phyloP scores from a whole-genome alignment of 2,329 filamentous ascomycete genomes.

The Ophioceras dolichostomum region DNA sequence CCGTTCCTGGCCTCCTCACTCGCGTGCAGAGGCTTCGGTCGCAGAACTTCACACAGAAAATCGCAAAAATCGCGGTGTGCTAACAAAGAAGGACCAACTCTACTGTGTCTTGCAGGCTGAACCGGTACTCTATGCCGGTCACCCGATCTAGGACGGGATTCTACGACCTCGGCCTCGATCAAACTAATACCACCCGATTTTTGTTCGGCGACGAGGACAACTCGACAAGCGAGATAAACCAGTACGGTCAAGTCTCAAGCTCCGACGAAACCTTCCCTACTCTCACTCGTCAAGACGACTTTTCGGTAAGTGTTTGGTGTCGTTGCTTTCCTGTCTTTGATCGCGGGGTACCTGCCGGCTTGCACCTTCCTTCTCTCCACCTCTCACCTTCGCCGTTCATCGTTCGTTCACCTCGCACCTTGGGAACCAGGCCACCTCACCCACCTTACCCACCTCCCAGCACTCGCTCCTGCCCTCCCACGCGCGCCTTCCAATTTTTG shows the following conservation, averaged over 20 bases:
- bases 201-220: slow-evolving; percentile 71
- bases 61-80: too few relatives aligned
- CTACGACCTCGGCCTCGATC: slow-evolving; percentile 60
- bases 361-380: not conserved
- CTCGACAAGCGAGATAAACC: slow-evolving; percentile 51
- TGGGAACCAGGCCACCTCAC: too few relatives aligned
- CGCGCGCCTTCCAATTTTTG: too few relatives aligned
- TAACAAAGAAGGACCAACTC: too few relatives aligned
- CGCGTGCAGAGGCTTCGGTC: too few relatives aligned
- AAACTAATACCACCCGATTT: slow-evolving; percentile 76
- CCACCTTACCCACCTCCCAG: too few relatives aligned
- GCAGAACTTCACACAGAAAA: too few relatives aligned
- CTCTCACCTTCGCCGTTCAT: too few relatives aligned
- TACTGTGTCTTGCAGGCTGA: slow-evolving; percentile 47
- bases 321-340: too few relatives aligned
- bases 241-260: slow-evolving; percentile 53
- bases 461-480: too few relatives aligned
- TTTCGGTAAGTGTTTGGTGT: slow-evolving; percentile 1
- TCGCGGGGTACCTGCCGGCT: too few relatives aligned
- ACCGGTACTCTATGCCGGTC: slow-evolving; percentile 91
- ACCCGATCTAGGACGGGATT: slow-evolving; percentile 56
- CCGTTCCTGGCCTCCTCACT: too few relatives aligned
- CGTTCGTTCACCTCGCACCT: not conserved
- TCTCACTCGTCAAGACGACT: slow-evolving; percentile 51
- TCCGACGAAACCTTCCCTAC: slow-evolving; percentile 83